Base-by-base conservation (phyloP, 192 early-diverging fungal species). In the Linnemannia exigua region DNA sequence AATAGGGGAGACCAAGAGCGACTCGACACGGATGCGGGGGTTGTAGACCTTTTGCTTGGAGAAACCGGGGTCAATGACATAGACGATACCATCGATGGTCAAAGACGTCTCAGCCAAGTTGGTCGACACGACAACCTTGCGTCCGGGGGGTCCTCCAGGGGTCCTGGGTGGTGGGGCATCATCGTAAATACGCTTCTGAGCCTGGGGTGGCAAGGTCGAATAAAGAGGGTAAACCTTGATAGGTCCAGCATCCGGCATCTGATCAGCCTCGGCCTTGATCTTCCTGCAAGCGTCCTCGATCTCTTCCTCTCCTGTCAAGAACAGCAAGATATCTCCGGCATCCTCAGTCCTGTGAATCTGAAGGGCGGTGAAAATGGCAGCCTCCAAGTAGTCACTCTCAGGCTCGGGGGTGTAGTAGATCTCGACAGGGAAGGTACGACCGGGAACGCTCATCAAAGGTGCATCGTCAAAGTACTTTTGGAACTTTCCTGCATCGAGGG, bases 11-110 rank as follows among this genome's bases (percentile, higher is more conserved):
- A 99, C 98, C 73, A 99, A 89, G 72, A 99, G 92, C 33, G 95
- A 96, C 87, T 99, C 99, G 67, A 99, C 97, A 72, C 98, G 93
- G 72, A 98, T 96, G 72, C 98, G 95, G 41, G 99, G 98, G 87
- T 99, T 98, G 89, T 98, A 99, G 35, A 99, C 97, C 88, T 99
- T 99, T 89, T 99, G 98, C 81, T 99, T 99, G n/a, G 97, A 94
- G 80, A 99, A 99, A 14, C 98, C 99, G 58, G 97, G 97, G 80
- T 99, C 99, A 75, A 99, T 95, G 50, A 99, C 99, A 88, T 99
- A 99, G 16, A 99, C 98, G 73, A 99, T 98, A 79, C 98, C 98
- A 87, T 99, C 98, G 67, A 99, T 99, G 3, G 99, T 99, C 76
- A 99, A 90, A 0, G 96, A 97, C 1, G 99, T 99, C 89, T 99